phyloP scores from a whole-genome alignment of 164 flowering plant genomes.

The Malania oleifera region DNA sequence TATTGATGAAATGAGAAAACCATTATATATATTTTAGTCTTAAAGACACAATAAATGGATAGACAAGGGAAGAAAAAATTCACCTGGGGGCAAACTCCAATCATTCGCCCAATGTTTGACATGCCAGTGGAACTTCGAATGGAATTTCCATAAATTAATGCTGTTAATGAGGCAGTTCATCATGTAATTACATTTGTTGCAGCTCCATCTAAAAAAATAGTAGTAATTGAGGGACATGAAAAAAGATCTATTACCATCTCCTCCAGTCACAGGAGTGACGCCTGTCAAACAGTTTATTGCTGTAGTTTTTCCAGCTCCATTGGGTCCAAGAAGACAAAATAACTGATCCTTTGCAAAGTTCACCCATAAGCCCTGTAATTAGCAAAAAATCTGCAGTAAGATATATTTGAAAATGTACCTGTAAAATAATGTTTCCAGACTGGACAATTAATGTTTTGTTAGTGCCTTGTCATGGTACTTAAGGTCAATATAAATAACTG shows the following conservation, averaged over 20 bases:
- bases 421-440: too few species aligned
- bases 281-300: slow-evolving; percentile 95
- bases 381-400: background rate
- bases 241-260: slow-evolving; percentile 66
- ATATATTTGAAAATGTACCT: too few species aligned
- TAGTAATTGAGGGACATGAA: background rate
- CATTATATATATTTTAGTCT: too few species aligned
- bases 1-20: background rate
- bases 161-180: slow-evolving; percentile 34
- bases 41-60: background rate
- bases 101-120: slow-evolving; percentile 73
- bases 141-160: slow-evolving; percentile 81
- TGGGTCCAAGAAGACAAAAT: slow-evolving; percentile 98
- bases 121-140: slow-evolving; percentile 73
- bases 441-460: too few species aligned
- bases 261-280: slow-evolving; percentile 81
- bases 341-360: slow-evolving; percentile 83
- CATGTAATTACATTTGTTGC: background rate
- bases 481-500: too few species aligned
- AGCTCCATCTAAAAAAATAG: background rate
- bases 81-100: slow-evolving; percentile 99
- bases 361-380: slow-evolving; percentile 78
- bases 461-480: too few species aligned
- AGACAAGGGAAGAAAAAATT: slow-evolving; percentile 4
- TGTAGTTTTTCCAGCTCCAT: slow-evolving; percentile 99